Conservation (phyloP, 352 stramenopile species). For the Phytophthora foliorum region DNA sequence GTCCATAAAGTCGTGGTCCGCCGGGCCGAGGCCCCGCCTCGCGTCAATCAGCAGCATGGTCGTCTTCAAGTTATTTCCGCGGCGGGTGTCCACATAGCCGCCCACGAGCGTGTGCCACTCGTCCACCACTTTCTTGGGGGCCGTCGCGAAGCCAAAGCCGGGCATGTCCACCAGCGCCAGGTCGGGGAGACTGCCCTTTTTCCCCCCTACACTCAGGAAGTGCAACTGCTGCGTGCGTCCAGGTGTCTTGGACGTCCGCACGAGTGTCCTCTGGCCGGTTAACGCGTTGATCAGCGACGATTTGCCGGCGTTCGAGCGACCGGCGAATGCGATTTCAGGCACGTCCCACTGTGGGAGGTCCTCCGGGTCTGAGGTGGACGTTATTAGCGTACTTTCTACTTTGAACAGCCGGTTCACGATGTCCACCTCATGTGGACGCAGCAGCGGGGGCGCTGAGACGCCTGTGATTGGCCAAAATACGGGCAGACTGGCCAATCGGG, state of each 20-base stretch:
- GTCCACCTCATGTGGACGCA: slow-evolving; percentile 74
- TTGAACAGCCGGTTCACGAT: slow-evolving; percentile 71
- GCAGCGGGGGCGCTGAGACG: slow-evolving; percentile 56
- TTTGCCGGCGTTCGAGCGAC: slow-evolving; percentile 91
- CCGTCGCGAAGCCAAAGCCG: slow-evolving; percentile 87
- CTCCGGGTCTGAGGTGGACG: slow-evolving; percentile 57
- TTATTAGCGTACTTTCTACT: slow-evolving; percentile 68
- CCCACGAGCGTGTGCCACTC: slow-evolving; percentile 84
- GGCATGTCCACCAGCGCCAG: slow-evolving; percentile 88
- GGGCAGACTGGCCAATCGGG: slow-evolving; percentile 52
- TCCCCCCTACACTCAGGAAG: slow-evolving; percentile 86
- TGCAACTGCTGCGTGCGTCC: slow-evolving; percentile 85
- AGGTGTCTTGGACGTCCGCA: slow-evolving; percentile 89
- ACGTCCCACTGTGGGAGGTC: slow-evolving; percentile 78
- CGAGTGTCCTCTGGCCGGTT: slow-evolving; percentile 66
- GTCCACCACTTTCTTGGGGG: slow-evolving; percentile 77
- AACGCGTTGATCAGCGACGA: slow-evolving; percentile 91
- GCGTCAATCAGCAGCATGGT: slow-evolving; percentile 85
- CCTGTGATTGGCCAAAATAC: slow-evolving; percentile 69
- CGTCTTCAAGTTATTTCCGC: slow-evolving; percentile 78
- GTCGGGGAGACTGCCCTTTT: slow-evolving; percentile 71
- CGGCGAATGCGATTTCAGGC: slow-evolving; percentile 88
- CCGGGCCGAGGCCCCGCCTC: slow-evolving; percentile 73
- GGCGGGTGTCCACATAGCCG: slow-evolving; percentile 76
- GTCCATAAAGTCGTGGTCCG: slow-evolving; percentile 92